Evolutionary conservation across 805 yeast species (phyloP).

Genomic region (Lipomyces kockii): DNA sequence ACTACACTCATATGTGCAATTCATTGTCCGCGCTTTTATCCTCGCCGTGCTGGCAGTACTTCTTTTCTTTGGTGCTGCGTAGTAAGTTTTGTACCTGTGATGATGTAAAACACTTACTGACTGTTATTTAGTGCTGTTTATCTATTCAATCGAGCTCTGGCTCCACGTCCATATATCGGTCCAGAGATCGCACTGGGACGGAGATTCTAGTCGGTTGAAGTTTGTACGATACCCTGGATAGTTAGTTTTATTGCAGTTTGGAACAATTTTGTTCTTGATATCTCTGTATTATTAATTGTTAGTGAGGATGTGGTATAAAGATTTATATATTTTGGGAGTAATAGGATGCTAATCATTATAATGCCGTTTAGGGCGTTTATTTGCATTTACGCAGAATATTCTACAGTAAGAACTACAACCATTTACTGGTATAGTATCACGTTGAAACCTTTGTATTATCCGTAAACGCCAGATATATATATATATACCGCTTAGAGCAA

Average conservation of each 20-base stretch:
- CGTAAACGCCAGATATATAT: neutral
- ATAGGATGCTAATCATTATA: neutral
- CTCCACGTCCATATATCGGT: neutral
- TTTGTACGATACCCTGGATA: neutral
- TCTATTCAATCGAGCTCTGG: neutral
- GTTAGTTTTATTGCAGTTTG: neutral
- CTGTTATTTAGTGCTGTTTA: neutral
- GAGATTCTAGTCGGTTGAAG: neutral
- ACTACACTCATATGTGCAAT: neutral
- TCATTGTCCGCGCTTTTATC: neutral
- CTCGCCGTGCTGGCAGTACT: neutral
- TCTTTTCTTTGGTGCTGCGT: neutral
- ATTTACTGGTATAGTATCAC: neutral
- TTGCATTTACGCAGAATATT: too few relatives aligned
- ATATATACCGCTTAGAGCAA: neutral
- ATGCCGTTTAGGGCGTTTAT: too few relatives aligned
- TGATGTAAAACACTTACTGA: neutral
- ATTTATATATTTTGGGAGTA: neutral
- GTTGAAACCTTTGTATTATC: neutral
- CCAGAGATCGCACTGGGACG: neutral
- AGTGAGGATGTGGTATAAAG: neutral
- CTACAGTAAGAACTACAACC: neutral
- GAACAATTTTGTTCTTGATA: neutral
- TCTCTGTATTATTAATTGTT: neutral
- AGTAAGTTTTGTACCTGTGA: neutral